Conservation (phyloP, 768 basidiomycete species). For the Postia placenta region DNA sequence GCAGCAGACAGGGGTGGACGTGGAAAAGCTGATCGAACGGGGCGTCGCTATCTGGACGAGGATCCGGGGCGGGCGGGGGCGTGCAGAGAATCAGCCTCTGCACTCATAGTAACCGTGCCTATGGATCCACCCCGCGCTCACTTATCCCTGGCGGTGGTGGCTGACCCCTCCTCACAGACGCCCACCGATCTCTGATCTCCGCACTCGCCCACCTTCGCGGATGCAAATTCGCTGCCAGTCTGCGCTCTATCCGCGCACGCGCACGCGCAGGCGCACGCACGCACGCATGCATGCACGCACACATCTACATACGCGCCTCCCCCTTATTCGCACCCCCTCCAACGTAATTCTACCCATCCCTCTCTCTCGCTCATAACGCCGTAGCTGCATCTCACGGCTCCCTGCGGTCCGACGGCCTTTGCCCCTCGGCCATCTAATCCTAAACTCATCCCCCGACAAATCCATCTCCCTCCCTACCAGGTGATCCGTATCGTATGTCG, state of each 20-base stretch:
- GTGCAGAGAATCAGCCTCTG: too few species aligned
- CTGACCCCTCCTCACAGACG: too few species aligned
- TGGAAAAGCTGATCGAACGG: neutral
- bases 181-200: constrained; percentile 15
- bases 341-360: neutral
- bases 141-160: too few species aligned
- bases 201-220: constrained; percentile 15
- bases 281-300: neutral
- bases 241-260: neutral
- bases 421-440: neutral
- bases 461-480: neutral
- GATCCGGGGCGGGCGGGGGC: constrained; percentile 7
- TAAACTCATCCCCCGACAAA: neutral
- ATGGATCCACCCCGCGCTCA: constrained; percentile 9
- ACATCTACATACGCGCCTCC: too few species aligned
- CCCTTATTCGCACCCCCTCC: too few species aligned
- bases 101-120: neutral
- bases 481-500: neutral
- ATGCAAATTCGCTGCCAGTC: constrained; percentile 14
- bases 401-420: neutral
- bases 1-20: constrained; percentile 6
- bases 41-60: constrained; percentile 6
- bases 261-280: neutral
- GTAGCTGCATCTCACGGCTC: neutral
- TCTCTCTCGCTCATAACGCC: neutral